These are phyloP conservation scores for Chloris gayana DNA, from an alignment of 176 grass and related monocot species.

Conservation along the genomic window DNA sequence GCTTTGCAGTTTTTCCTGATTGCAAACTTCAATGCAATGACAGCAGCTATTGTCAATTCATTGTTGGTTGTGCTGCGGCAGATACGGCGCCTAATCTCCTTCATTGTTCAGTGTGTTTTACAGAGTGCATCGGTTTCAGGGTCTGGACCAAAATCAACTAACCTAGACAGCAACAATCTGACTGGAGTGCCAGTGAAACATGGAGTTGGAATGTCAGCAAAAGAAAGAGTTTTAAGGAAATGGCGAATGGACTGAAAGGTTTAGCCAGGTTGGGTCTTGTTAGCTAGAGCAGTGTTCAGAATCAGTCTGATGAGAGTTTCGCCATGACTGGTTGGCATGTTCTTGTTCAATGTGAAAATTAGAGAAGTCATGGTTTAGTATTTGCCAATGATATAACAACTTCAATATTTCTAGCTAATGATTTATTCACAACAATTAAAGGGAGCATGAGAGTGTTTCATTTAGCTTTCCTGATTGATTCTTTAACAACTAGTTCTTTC, in stretches of 20 bases:
- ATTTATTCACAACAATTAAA: not conserved
- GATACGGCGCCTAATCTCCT: conserved; percentile 39
- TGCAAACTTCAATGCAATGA: conserved; percentile 59
- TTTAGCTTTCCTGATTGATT: not conserved
- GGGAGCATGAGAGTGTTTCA: not conserved
- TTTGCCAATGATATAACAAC: not conserved
- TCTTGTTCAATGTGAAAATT: not conserved
- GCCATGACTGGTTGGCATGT: not conserved
- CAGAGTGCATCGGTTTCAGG: conserved; percentile 19
- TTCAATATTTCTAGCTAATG: not conserved
- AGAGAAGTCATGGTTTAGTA: not conserved
- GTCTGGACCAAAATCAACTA: conserved; percentile 24
- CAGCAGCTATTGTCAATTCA: conserved; percentile 57
- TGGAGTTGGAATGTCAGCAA: conserved; percentile 45
- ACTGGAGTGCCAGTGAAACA: conserved; percentile 38
- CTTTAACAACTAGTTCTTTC: not conserved
- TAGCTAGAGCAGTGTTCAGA: not conserved
- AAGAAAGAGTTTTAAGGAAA: conserved; percentile 69
- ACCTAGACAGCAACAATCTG: conserved; percentile 32
- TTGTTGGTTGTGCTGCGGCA: conserved; percentile 58
- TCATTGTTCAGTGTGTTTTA: conserved; percentile 23
- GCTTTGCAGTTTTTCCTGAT: conserved; percentile 71
- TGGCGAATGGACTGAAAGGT: conserved; percentile 67
- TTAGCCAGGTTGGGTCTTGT: not conserved
- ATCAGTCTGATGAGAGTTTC: not conserved